Evolutionary conservation across 2,329 filamentous ascomycete species (phyloP), one percentile per base, ranked within the genome.

Genomic region (Cytospora piceae): DNA sequence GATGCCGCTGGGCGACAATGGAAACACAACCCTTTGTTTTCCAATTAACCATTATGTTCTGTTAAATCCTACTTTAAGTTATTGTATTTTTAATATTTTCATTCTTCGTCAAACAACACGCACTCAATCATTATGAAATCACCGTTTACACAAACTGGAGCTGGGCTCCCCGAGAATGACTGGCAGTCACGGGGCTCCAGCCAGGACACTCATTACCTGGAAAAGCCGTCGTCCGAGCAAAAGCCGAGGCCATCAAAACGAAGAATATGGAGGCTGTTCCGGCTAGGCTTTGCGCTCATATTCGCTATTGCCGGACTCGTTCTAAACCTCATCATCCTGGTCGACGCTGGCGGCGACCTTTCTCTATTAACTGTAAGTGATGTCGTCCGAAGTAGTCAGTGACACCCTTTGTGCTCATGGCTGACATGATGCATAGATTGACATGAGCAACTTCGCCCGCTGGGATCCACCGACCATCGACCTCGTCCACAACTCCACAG

Each of bases 381-480:
- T 51, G 4, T 15, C 31, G 32, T 29, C 24, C 17, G 7, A 12
- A 49, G 1, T n/a, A 31, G 15, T 27, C 39, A 58, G 8, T 58
- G 5, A 3, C 4, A 32, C 4, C 29, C 29, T 14, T 22, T 20
- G n/a, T 22, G 27, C 24, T 27, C 17, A 6, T 55, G 24, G 6
- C 59, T 66, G 17, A 63, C 54, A 34, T 4, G 17, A 42, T 29
- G 6, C 4, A 54, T n/a, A 66, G 64, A 56, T 67, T 49, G 58
- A 67, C 55, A 67, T 67, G 66, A 67, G 34, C 58, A n/a, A 67
- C 39, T 67, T 67, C 27, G 63, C 58, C 27, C 59, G 39, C 15
- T 67, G 62, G 55, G 39, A 51, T 20, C 66, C 66, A 15, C 66
- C 66, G 1, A 51, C 51, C 39, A 67, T 67, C 55, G 22, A 39